Evolutionary conservation across 495 filamentous ascomycete genomes (phyloP).

Genomic region (Penicillium steckii): DNA sequence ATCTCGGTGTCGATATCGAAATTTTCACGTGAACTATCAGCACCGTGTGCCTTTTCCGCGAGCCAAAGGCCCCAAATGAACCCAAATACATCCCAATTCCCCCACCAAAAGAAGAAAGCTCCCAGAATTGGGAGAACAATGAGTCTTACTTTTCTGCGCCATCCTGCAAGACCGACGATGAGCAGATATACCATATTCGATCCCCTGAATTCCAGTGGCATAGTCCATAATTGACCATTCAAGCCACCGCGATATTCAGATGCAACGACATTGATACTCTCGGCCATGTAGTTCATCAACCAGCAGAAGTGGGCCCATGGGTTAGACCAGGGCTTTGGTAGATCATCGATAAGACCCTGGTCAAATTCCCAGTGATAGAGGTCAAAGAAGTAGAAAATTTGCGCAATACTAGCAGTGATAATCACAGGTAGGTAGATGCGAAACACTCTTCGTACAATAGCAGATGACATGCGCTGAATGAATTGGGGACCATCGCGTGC

Average conservation of each 20-base stretch:
- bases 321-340: conserved; percentile 18
- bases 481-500: conserved; percentile 38
- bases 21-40: conserved; percentile 12
- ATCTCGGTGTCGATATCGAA: neutral
- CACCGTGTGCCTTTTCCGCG: conserved; percentile 36
- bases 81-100: conserved; percentile 44
- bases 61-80: conserved; percentile 45
- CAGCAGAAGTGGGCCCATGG: conserved; percentile 22
- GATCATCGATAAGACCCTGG: conserved; percentile 10
- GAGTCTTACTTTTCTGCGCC: conserved; percentile 30
- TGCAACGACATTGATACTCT: conserved; percentile 30
- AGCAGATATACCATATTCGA: conserved; percentile 47
- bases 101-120: conserved; percentile 33
- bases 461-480: conserved; percentile 39
- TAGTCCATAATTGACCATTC: conserved; percentile 50
- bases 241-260: conserved; percentile 17
- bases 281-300: conserved; percentile 33
- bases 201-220: conserved; percentile 47
- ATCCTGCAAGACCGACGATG: conserved; percentile 33
- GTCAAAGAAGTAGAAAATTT: conserved; percentile 38
- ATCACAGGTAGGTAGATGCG: conserved; percentile 57
- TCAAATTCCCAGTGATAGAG: conserved; percentile 17
- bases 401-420: conserved; percentile 43
- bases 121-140: conserved; percentile 27
- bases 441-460: conserved; percentile 52